Base-by-base conservation (phyloP, 257 asterid species). In the Nicotiana benthamiana region DNA sequence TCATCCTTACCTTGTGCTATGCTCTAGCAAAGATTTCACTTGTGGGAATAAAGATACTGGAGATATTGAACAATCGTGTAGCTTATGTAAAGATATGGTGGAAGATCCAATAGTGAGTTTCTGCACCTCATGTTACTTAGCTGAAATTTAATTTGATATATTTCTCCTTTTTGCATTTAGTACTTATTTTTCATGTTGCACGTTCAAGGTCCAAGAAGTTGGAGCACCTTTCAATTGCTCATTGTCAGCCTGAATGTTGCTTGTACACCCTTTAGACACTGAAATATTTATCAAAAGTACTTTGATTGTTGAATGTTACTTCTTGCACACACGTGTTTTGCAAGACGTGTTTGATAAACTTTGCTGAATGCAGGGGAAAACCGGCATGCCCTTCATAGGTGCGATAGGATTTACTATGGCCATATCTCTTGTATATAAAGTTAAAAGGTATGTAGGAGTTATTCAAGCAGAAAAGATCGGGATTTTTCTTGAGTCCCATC, bases 1-100 rank as follows among this genome's bases (percentile, higher is more conserved):
- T 84, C 99, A 95, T 85, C 97, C 93, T 77, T 89, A 92, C 90
- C 99, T 95, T 77, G 97, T 67, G 30, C 22, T 11, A 64, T 79
- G 75, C 90, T 92, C 95, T 75, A 87, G 70, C 72, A 77, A 89
- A 68, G 63, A 94, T 80, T 82, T 84, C 87, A 88, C 83, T 78
- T 86, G 80, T 87, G 91, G 86, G 75, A 82, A 81, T 68, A 87
- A 80, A 85, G 92, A 84, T 51, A 83, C 84, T 80, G 60, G 81
- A 79, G 85, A 65, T 46, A 88, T 74, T 68, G 91, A 84, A 67
- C 89, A 82, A 82, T 74, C 40, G 28, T 95, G 98, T 86, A 83
- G 85, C 82, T 63, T 90, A 70, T 95, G 97, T 81, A 86, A 86
- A 52, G 97, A 92, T 66, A 62, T 85, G 70, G 97, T 86, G 56